Base-by-base conservation (phyloP, 345 rosid genomes). In the Camelina neglecta region DNA sequence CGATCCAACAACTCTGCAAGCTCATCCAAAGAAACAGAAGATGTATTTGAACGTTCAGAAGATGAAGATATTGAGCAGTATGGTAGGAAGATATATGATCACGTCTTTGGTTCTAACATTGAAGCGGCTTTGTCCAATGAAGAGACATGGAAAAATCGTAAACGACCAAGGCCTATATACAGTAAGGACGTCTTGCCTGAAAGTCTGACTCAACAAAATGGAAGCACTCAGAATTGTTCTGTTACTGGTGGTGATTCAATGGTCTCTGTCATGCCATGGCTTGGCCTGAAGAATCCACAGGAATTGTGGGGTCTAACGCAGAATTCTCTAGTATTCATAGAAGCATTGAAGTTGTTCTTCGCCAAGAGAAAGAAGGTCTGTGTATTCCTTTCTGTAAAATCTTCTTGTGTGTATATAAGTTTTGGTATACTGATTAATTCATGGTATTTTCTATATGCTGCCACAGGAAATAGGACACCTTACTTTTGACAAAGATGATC, bases 231-330 rank as follows among this genome's bases (percentile, higher is more conserved):
- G 67, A 83, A 79, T 60, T 79, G 50, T 65, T 75, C 81, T 49
- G 71, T 78, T 53, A 62, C 72, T 70, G 90, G 72, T 67, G 89
- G 77, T 35, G 68, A 65, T 71, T 81, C 80, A 5, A 73, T 73
- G 11, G 65, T 80, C 13, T 91, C 99, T 79, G 98, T 84, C 68
- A 96, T 93, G 99, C 67, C 81, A 23, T 86, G 88, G 35, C 75
- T 96, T 81, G 97, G 99, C 77, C 79, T 96, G 82, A 96, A 90
- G 85, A 96, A 89, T 85, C 99, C 97, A 67, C 99, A 96, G 84
- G 99, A 93, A 60, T 49, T 90, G 75, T 96, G 99, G 99, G 86
- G 88, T 78, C 90, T 93, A 47, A 23, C 47, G 18, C 96, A 96
- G 81, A 93, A 85, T 85, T 87, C 99, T 29, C 88, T 80, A 80